These are phyloP conservation scores for Claviceps citrina DNA, from an alignment of 2,329 filamentous ascomycete genomes.

Conservation along the genomic window DNA sequence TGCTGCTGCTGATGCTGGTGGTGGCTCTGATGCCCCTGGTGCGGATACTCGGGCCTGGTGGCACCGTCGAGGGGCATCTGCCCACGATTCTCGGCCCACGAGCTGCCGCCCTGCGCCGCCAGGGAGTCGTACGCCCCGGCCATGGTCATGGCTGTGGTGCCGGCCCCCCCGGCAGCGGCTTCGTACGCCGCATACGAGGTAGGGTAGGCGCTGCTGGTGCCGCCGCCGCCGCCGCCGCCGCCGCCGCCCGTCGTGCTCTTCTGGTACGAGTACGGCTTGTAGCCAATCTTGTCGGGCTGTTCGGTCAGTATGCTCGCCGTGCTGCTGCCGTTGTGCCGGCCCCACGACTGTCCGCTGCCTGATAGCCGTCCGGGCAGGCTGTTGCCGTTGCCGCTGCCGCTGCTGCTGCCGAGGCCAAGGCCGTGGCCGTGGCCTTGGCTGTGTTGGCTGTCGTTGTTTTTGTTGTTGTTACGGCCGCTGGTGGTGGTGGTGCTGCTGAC, in stretches of 20 bases:
- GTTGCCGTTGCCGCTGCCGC: neutral
- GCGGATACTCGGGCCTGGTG: neutral
- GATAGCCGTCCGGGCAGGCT: neutral
- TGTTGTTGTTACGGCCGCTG: neutral
- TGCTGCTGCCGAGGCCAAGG: neutral
- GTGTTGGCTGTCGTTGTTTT: neutral
- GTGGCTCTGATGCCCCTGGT: constrained; percentile 1
- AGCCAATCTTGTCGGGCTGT: constrained; percentile 10
- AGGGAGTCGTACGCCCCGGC: neutral
- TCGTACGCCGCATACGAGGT: no score
- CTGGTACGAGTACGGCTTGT: constrained; percentile 22
- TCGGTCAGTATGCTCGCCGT: constrained; percentile 5
- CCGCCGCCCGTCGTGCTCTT: constrained; percentile 6
- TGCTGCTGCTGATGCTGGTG: neutral
- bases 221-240: no score
- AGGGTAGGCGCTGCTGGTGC: no score
- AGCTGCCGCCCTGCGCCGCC: neutral
- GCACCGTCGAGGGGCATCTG: neutral
- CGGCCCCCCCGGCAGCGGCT: neutral
- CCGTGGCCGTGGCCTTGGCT: neutral
- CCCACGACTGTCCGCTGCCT: neutral
- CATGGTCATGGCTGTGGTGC: neutral
- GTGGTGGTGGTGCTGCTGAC: neutral
- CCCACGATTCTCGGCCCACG: constrained; percentile 1
- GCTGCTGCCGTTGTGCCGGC: constrained; percentile 5